Evolutionary conservation across 2,329 filamentous ascomycete genomes (phyloP), one percentile per base, ranked within the genome.

Genomic region (Metarhizium anisopliae): DNA sequence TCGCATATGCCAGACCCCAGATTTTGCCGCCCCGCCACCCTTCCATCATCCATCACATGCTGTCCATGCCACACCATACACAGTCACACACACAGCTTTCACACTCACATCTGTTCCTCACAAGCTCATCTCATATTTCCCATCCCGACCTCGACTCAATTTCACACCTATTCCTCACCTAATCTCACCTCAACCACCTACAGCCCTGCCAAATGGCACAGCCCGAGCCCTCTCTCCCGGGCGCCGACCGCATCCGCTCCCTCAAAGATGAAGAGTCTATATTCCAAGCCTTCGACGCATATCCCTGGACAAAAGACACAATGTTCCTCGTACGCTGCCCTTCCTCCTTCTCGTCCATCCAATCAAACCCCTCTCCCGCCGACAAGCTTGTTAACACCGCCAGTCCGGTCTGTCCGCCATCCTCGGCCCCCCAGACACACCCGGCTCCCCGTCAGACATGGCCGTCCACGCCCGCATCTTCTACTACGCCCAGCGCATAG

Each of bases 231-330:
- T 18, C 52, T 8, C 52, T 55, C 55, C n/a, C 49, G 36, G 55
- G 55, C 14, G 63, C 69, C 25, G 67, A 71, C 50, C 61, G 67
- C 59, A 74, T 75, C 59, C 72, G 71, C 58, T 70, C 69, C 25
- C 68, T 74, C 52, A 67, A 63, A 42, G 66, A 70, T 56, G 62
- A 76, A 54, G 68, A 70, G 58, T 66, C 72, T 52, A 68, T 84
- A 57, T 88, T 82, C 67, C 71, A 74, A 56, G 79, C 84, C 59
- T 80, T 90, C 52, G 83, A 87, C 63, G 70, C 72, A 29, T 89
- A 89, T 64, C 77, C 80, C 18, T 90, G 86, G 86, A 77, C 77
- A 58, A 78, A 79, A 59, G 87, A 90, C 69, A 74, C 77, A 53
- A 81, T 83, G 60, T 90, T 89, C 64, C 83, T 88, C 71, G 83